Evolutionary conservation across 176 grass and related monocot genomes (phyloP).

Genomic region (Sorghum bicolor): Sorghum_bicolor_NCBIv3 NC_012873.2:55580501-55581000

Average conservation of each 20-base stretch:
- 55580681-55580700: slow-evolving; percentile 54
- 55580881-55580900: slow-evolving; percentile 1
- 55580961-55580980: slow-evolving; percentile 8
- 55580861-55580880: slow-evolving; percentile 28
- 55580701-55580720: slow-evolving; percentile 76
- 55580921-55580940: slow-evolving; percentile 19
- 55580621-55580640: slow-evolving; percentile 60
- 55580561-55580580: slow-evolving; percentile 70
- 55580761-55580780: slow-evolving; percentile 53
- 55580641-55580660: slow-evolving; percentile 76
- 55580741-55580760: slow-evolving; percentile 86
- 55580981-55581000: slow-evolving; percentile 6
- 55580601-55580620: slow-evolving; percentile 75
- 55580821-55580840: not conserved
- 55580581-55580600: slow-evolving; percentile 77
- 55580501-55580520: slow-evolving; percentile 50
- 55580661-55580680: slow-evolving; percentile 55
- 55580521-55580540: slow-evolving; percentile 81
- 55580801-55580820: slow-evolving; percentile 22
- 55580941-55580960: not conserved
- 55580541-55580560: slow-evolving; percentile 52
- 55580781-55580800: slow-evolving; percentile 7
- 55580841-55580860: slow-evolving; percentile 12
- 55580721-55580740: slow-evolving; percentile 62
- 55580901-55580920: not conserved